phyloP scores from a whole-genome alignment of 768 basidiomycete species.

The Pisolithus microcarpus region DNA sequence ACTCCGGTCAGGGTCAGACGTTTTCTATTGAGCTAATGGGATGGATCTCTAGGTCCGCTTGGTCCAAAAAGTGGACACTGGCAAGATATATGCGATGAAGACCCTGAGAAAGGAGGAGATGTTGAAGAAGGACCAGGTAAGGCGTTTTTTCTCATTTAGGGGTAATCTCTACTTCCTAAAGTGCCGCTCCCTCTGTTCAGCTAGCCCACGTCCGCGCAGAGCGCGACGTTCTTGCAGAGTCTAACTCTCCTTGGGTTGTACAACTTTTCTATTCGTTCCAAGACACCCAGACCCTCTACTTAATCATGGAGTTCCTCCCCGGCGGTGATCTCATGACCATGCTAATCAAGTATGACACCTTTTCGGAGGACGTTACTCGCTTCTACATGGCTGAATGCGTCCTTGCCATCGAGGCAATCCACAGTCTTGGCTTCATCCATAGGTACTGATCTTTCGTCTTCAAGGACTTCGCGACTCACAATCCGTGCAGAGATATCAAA shows the following conservation, averaged over 20 bases:
- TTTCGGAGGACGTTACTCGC: slow-evolving; percentile 94
- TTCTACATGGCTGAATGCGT: slow-evolving; percentile 99
- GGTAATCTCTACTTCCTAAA: slow-evolving; percentile 5
- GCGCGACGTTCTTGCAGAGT: slow-evolving; percentile 93
- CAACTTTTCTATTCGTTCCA: slow-evolving; percentile 99
- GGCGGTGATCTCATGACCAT: slow-evolving; percentile 99
- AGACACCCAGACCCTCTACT: slow-evolving; percentile 83
- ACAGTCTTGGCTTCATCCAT: slow-evolving; percentile 96
- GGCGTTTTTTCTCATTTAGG: slow-evolving; percentile 12
- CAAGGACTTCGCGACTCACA: background rate
- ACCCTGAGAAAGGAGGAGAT: slow-evolving; percentile 95
- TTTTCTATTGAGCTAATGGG: background rate
- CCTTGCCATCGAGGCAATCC: slow-evolving; percentile 95
- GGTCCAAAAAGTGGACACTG: slow-evolving; percentile 94
- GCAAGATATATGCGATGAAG: slow-evolving; percentile 99
- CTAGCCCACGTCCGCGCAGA: slow-evolving; percentile 97
- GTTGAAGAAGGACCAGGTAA: slow-evolving; percentile 97
- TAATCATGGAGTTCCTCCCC: slow-evolving; percentile 98
- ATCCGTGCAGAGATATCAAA: slow-evolving; percentile 79
- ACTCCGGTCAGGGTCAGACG: background rate
- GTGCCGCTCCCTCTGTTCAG: slow-evolving; percentile 32
- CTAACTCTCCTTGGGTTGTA: slow-evolving; percentile 93
- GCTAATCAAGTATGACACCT: slow-evolving; percentile 99
- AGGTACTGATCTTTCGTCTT: slow-evolving; percentile 41
- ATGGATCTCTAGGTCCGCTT: slow-evolving; percentile 57